Percentiles rank a stretch among this genome's conserved stretches.
phyloP scores from a whole-genome alignment of 1,284 basidiomycete genomes.

The Ustilago bromivora region DNA sequence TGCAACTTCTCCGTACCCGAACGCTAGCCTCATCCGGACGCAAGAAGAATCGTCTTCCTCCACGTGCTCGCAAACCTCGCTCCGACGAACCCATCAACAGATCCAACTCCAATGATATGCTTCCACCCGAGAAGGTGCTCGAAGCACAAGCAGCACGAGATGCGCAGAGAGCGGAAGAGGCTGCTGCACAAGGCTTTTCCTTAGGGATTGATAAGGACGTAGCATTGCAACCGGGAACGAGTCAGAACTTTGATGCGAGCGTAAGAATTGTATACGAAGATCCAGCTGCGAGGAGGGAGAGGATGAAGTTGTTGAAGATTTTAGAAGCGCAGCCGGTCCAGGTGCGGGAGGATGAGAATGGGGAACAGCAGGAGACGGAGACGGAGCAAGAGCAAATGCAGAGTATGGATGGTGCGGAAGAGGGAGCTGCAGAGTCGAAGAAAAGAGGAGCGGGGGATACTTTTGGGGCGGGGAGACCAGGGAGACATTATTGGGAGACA shows the following conservation, averaged over 20 bases:
- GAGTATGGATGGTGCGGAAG: background rate
- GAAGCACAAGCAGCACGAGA: slow-evolving; percentile 44
- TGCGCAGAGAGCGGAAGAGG: slow-evolving; percentile 45
- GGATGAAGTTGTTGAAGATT: slow-evolving; percentile 44
- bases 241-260: slow-evolving; percentile 31
- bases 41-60: slow-evolving; percentile 32
- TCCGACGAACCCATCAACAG: slow-evolving; percentile 14
- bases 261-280: slow-evolving; percentile 58
- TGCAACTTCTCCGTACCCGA: slow-evolving; percentile 41
- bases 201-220: slow-evolving; percentile 44
- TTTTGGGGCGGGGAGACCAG: slow-evolving; percentile 23
- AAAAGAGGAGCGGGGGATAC: slow-evolving; percentile 27
- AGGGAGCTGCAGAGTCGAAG: background rate
- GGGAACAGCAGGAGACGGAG: slow-evolving; percentile 4
- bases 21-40: slow-evolving; percentile 27
- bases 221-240: slow-evolving; percentile 15
- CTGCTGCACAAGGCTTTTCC: slow-evolving; percentile 47
- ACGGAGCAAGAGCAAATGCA: slow-evolving; percentile 4
- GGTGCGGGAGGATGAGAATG: background rate
- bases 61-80: slow-evolving; percentile 41
- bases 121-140: slow-evolving; percentile 44
- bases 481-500: slow-evolving; percentile 28
- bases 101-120: slow-evolving; percentile 10
- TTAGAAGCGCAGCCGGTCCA: slow-evolving; percentile 31
- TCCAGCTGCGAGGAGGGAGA: slow-evolving; percentile 48